Evolutionary conservation across 805 yeast species (phyloP).

Genomic region (Ogataea populi-albae): DNA sequence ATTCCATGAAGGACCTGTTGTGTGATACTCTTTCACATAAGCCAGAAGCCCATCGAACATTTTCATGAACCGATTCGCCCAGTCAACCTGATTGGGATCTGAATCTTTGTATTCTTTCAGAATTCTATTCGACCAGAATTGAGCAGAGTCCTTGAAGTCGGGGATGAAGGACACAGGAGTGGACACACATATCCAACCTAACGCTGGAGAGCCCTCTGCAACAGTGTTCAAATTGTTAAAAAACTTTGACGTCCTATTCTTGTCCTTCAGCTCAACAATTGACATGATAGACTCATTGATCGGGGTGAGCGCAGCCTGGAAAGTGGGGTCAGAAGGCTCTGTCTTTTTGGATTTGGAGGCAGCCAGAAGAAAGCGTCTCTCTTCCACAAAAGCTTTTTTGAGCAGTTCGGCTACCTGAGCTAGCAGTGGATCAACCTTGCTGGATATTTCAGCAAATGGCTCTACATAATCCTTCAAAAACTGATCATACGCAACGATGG

Average conservation of each 20-base stretch:
- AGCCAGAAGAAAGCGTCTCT: conserved; percentile 56
- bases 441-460: conserved; percentile 58
- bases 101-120: conserved; percentile 78
- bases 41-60: conserved; percentile 67
- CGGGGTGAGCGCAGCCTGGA: conserved; percentile 61
- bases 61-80: conserved; percentile 69
- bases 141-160: conserved; percentile 87
- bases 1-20: conserved; percentile 85
- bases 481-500: conserved; percentile 51
- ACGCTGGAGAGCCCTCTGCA: conserved; percentile 83
- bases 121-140: conserved; percentile 91
- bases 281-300: conserved; percentile 57
- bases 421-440: conserved; percentile 53
- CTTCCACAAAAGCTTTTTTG: conserved; percentile 54
- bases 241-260: conserved; percentile 62
- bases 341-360: conserved; percentile 67
- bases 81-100: conserved; percentile 66
- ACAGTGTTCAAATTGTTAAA: conserved; percentile 76
- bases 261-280: conserved; percentile 67
- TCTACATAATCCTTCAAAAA: conserved; percentile 51
- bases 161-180: conserved; percentile 75
- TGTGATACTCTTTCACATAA: conserved; percentile 73
- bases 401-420: conserved; percentile 51
- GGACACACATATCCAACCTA: conserved; percentile 83
- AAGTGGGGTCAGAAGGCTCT: conserved; percentile 49